Evolutionary conservation across 441 rosid species (phyloP).

Genomic region (Erysimum cheiri): DNA sequence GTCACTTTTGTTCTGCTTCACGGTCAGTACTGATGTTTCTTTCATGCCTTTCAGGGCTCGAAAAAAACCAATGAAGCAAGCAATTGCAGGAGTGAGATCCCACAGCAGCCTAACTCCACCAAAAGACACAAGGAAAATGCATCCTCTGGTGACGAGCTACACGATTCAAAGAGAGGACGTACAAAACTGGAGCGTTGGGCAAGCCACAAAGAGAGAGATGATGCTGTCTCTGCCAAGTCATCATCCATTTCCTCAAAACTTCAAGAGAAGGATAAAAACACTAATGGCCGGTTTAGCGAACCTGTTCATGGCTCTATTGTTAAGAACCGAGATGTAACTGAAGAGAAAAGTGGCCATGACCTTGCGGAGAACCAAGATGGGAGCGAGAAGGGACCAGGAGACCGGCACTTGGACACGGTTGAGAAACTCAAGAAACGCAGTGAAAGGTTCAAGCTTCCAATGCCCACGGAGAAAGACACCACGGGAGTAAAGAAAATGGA

Average conservation of each 20-base stretch:
- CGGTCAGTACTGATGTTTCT: conserved; percentile 30
- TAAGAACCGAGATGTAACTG: conserved; percentile 53
- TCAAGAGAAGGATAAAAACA: conserved; percentile 63
- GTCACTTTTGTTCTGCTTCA: conserved; percentile 23
- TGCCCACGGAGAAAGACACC: conserved; percentile 84
- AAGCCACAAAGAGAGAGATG: conserved; percentile 91
- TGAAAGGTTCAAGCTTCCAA: conserved; percentile 95
- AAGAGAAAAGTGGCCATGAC: conserved; percentile 56
- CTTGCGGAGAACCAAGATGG: conserved; percentile 59
- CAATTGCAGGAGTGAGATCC: conserved; percentile 48
- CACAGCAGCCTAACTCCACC: conserved; percentile 55
- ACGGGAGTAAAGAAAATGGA: conserved; percentile 67
- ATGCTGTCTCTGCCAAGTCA: conserved; percentile 58
- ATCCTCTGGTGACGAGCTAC: conserved; percentile 82
- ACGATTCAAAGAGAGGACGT: conserved; percentile 80
- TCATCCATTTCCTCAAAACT: conserved; percentile 64
- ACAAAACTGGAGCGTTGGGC: conserved; percentile 97
- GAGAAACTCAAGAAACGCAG: conserved; percentile 99
- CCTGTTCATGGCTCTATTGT: conserved; percentile 50
- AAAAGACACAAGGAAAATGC: conserved; percentile 67
- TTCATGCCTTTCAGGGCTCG: conserved; percentile 59
- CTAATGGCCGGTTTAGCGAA: conserved; percentile 52
- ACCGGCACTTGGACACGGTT: conserved; percentile 86
- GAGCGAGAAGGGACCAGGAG: conserved; percentile 63
- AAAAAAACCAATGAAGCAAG: conserved; percentile 56